Evolutionary conservation across 2,329 filamentous ascomycete species (phyloP).

Genomic region (Venturia carpophila): DNA sequence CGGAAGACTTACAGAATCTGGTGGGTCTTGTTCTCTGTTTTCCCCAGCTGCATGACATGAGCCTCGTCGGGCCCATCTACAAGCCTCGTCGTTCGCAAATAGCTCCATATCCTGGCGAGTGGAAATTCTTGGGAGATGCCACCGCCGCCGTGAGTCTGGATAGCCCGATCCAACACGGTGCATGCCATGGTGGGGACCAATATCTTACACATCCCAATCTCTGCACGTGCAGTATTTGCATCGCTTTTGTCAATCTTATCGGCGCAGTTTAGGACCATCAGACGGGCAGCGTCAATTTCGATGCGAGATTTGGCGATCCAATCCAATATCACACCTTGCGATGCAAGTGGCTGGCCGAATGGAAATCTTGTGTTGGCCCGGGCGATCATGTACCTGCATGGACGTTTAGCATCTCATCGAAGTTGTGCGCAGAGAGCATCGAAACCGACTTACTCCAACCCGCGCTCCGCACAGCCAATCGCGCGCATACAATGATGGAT

Average conservation of each 20-base stretch:
- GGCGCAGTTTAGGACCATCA: constrained; percentile 88
- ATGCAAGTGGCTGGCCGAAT: constrained; percentile 77
- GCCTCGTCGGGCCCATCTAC: constrained; percentile 97
- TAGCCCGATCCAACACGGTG: constrained; percentile 83
- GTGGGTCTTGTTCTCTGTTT: constrained; percentile 62
- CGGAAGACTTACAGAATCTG: constrained; percentile 17
- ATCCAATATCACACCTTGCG: constrained; percentile 91
- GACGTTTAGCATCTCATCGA: not conserved
- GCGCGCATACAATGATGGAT: constrained; percentile 98
- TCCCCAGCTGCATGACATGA: constrained; percentile 62
- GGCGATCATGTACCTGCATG: constrained; percentile 76
- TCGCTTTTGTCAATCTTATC: constrained; percentile 86
- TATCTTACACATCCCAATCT: constrained; percentile 94
- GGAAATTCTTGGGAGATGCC: constrained; percentile 94
- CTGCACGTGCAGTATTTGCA: constrained; percentile 80
- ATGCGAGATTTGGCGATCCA: constrained; percentile 88
- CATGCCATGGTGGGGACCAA: constrained; percentile 78
- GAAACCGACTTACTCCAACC: constrained; percentile 1
- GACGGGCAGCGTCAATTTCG: constrained; percentile 84
- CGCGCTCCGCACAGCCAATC: constrained; percentile 54
- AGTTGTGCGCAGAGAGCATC: too few species aligned
- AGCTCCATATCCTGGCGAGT: constrained; percentile 66
- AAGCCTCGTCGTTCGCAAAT: constrained; percentile 71
- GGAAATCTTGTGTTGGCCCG: constrained; percentile 86
- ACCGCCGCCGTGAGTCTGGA: constrained; percentile 85